Evolutionary conservation across 257 asterid species (phyloP).

Genomic region (Solanum acaule): DNA sequence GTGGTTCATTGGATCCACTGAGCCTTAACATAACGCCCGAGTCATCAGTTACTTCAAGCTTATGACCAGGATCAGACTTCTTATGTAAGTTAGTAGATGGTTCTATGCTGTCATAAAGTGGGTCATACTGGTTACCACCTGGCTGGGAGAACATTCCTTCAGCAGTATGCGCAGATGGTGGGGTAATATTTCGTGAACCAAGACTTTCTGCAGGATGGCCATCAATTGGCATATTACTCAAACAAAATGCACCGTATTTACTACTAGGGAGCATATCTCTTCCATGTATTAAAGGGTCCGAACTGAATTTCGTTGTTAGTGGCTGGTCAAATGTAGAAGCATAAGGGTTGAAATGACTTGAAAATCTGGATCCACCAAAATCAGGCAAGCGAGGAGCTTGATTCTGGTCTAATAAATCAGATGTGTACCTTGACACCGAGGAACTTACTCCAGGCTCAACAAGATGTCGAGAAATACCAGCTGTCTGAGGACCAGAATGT

Average conservation of each 20-base stretch:
- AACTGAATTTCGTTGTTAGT: slow-evolving; percentile 34
- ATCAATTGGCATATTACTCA: slow-evolving; percentile 27
- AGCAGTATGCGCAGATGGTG: slow-evolving; percentile 29
- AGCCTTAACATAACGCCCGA: slow-evolving; percentile 38
- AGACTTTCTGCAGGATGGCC: slow-evolving; percentile 19
- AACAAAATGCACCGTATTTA: slow-evolving; percentile 27
- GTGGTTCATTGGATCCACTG: slow-evolving; percentile 39
- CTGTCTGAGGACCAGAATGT: slow-evolving; percentile 28
- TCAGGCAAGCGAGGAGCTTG: slow-evolving; percentile 26
- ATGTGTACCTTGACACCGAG: slow-evolving; percentile 28
- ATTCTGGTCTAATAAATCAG: slow-evolving; percentile 37
- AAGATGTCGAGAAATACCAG: slow-evolving; percentile 17
- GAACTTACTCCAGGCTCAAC: slow-evolving; percentile 32
- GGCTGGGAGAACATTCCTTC: slow-evolving; percentile 24
- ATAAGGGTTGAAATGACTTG: slow-evolving; percentile 55
- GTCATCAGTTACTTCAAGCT: slow-evolving; percentile 44
- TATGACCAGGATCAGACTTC: slow-evolving; percentile 30
- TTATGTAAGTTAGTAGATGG: slow-evolving; percentile 39
- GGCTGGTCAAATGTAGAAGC: slow-evolving; percentile 68
- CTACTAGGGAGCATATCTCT: slow-evolving; percentile 19
- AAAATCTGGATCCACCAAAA: slow-evolving; percentile 37
- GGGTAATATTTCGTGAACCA: slow-evolving; percentile 25
- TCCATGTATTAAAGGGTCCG: slow-evolving; percentile 33
- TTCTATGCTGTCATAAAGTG: slow-evolving; percentile 82
- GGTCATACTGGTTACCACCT: slow-evolving; percentile 67